Conservation (phyloP, 805 yeast genomes). For the Clavispora asparagi region DNA sequence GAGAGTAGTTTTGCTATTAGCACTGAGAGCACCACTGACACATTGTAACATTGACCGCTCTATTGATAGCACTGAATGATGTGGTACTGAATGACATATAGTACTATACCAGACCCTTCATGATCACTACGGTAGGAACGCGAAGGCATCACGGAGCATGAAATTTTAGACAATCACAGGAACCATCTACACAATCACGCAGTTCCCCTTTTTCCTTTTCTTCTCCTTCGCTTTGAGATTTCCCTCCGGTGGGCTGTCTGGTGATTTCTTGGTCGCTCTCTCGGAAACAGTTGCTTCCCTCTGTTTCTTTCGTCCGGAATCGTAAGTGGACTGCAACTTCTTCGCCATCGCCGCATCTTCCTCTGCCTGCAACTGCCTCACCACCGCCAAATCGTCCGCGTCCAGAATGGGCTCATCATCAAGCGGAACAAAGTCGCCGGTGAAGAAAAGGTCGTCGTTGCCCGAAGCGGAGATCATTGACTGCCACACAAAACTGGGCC, state of each 20-base stretch:
- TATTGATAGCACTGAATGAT: too few species aligned
- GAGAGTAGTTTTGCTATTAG: too few species aligned
- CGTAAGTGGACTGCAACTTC: conserved; percentile 28
- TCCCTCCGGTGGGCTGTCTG: neutral
- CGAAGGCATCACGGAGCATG: too few species aligned
- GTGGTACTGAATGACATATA: too few species aligned
- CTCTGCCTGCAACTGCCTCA: conserved; percentile 45
- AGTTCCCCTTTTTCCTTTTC: conserved; percentile 15
- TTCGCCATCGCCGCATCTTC: conserved; percentile 52
- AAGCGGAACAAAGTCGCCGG: conserved; percentile 57
- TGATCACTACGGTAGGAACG: too few species aligned
- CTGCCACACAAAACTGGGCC: conserved; percentile 70
- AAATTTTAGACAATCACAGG: too few species aligned
- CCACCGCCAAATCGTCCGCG: conserved; percentile 17
- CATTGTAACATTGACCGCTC: too few species aligned
- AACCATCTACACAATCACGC: conserved; percentile 18
- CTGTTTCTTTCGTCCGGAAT: neutral
- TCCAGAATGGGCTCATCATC: conserved; percentile 16
- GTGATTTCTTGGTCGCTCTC: neutral
- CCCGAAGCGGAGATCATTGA: conserved; percentile 65
- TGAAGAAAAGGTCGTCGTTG: conserved; percentile 59
- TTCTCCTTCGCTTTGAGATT: conserved; percentile 3
- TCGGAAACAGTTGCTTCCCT: neutral
- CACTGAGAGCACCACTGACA: too few species aligned
- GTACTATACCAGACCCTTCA: too few species aligned